These are phyloP conservation scores for Lasiosphaeria miniovina DNA, from an alignment of 495 filamentous ascomycete genomes.

Conservation along the genomic window DNA sequence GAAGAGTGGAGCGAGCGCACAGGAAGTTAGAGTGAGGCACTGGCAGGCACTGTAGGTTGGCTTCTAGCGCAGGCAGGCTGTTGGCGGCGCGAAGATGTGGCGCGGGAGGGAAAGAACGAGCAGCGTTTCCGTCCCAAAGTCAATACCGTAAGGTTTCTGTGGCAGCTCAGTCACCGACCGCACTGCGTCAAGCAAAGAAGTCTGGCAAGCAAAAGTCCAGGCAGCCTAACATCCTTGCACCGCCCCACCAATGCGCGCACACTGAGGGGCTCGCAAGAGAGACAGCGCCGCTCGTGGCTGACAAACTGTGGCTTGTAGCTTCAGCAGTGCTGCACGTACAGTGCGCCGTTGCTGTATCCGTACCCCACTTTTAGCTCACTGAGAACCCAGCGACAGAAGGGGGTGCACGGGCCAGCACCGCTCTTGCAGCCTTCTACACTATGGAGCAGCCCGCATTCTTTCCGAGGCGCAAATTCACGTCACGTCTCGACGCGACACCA, in stretches of 20 bases:
- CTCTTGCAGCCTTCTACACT: too few species aligned
- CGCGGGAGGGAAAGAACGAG: neutral
- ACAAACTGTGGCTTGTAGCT: too few species aligned
- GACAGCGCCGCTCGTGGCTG: too few species aligned
- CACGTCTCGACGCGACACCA: constrained; percentile 11
- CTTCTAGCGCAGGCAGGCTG: neutral
- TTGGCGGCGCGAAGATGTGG: neutral
- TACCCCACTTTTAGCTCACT: too few species aligned
- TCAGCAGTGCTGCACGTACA: too few species aligned
- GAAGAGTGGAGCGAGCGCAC: neutral
- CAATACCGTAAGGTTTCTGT: too few species aligned
- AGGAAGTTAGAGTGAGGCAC: neutral
- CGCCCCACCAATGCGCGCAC: neutral
- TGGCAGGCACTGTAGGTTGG: neutral
- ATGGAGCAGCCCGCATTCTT: neutral
- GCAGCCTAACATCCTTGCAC: constrained; percentile 3
- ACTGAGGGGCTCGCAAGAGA: neutral
- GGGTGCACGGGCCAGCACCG: neutral
- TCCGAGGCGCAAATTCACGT: neutral
- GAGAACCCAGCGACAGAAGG: too few species aligned
- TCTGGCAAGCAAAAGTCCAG: too few species aligned
- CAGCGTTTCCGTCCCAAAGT: too few species aligned
- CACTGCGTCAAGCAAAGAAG: neutral
- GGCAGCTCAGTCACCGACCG: too few species aligned
- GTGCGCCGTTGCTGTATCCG: too few species aligned